Evolutionary conservation across 257 asterid species (phyloP), one percentile per base, ranked within the genome.

Genomic region (Apocynum venetum): DNA sequence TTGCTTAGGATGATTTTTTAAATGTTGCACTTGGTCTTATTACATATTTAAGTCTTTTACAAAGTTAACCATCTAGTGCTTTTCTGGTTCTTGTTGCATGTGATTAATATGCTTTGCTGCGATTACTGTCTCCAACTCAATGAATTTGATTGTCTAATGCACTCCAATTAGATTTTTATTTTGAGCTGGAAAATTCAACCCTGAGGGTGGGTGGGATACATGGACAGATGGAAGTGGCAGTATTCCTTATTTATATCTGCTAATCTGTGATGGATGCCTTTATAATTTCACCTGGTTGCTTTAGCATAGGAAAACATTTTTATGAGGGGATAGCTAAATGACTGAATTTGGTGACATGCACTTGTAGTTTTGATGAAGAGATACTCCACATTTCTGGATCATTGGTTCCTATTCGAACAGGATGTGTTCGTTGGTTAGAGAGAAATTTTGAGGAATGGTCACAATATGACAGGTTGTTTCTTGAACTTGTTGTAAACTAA

Each of bases 311-410:
- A 25, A 41, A 60, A 19, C 36, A 31, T 56, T 1, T 60, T 61
- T 75, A 11, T 49, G 35, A 31, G 35, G 51, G 51, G 38, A 74
- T 56, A 8, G 48, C 40, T 68, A 14, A 12, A 40, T 41, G 75
- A 80, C 67, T 80, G 38, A 70, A 71, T n/a, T 13, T 46, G 59
- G 19, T 69, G 10, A 72, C 55, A 25, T 71, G 25, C 48, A 15
- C 17, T 76, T 87, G 84, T 80, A 92, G 98, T 83, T 93, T 89
- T 81, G 95, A 93, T 76, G 90, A 87, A 76, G 96, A 91, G 66
- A 82, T 85, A 72, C 91, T 96, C 67, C 99, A 93, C 80, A 83
- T 91, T 56, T 79, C 89, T 52, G 97, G 98, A 72, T 87, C 96
- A 25, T 73, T 93, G 81, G 73, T 72, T 74, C 91, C 88, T 76